Conservation (phyloP, 2,329 filamentous ascomycete species). For the Trichoderma citrinoviride region DNA sequence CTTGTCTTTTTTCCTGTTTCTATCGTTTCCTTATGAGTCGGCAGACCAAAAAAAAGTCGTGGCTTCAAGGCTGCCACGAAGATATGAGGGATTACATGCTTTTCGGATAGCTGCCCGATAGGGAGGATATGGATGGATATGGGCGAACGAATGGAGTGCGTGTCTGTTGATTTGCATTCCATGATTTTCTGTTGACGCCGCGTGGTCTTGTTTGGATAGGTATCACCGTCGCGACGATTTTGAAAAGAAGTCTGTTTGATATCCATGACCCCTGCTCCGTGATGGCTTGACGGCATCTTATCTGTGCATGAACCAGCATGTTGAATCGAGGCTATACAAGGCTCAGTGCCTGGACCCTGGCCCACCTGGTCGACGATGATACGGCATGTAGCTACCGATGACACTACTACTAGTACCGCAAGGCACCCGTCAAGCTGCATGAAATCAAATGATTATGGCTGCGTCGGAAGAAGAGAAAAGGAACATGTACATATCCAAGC, state of each 20-base stretch:
- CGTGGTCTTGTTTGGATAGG: neutral
- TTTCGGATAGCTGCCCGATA: neutral
- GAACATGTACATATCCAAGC: too few species aligned
- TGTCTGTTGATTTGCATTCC: conserved; percentile 7
- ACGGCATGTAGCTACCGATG: neutral
- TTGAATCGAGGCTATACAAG: too few species aligned
- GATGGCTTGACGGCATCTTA: neutral
- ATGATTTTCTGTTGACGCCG: neutral
- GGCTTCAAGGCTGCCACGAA: conserved; percentile 15
- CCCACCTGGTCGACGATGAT: neutral
- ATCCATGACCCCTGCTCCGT: neutral
- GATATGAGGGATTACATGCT: conserved; percentile 13
- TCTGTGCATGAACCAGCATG: neutral
- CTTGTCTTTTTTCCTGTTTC: neutral
- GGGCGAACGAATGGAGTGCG: neutral
- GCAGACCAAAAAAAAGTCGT: neutral
- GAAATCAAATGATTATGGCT: too few species aligned
- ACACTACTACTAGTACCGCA: neutral
- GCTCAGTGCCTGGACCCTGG: too few species aligned
- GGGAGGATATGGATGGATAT: neutral
- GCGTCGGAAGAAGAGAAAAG: too few species aligned
- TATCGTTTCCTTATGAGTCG: neutral
- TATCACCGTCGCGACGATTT: neutral
- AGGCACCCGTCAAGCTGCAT: too few species aligned
- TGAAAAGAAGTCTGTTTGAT: neutral